Evolutionary conservation across 1,284 basidiomycete species (phyloP), one percentile per base, ranked within the genome.

Genomic region (Athelia psychrophila): DNA sequence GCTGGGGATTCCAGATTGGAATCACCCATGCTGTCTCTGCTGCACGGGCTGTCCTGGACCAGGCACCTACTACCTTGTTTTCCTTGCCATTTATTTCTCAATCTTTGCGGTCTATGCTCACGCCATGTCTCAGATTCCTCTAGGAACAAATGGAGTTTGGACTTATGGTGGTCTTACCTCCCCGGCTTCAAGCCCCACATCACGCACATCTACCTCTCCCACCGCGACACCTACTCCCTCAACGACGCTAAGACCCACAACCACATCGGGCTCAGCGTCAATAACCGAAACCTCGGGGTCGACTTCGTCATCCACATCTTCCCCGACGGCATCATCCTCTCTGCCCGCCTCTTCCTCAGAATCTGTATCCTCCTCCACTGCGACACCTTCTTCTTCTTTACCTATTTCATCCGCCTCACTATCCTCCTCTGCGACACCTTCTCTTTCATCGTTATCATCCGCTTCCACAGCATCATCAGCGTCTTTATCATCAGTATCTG

Each of bases 121-220:
- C 19, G 50, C 19, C 25, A 45, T 55, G 33, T 73, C 59, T 56
- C 56, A 88, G 86, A 87, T 89, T 57, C 87, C 86, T 40, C 70
- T 89, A 30, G 81, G 80, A 46, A 71, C 80, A 15, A 70, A 84
- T 53, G 74, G 75, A 23, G 65, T 66, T 15, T 89, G 82, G 78
- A 79, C 77, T 16, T 89, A 79, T 58, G 86, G 86, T 55, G 86
- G 86, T 36, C 70, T 78, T 19, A 75, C 79, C 20, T 65, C 79
- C 25, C 83, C 84, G 20, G 65, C 73, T 20, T 61, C 64, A 24
- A 66, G 61, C n/a, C 38, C 6, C n/a, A 42, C 38, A 9, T n/a
- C 38, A 6, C 20, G n/a, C 44, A 53, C 63, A 27, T 55, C 60
- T 2, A 56, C 27, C 27, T 30, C 27, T 30, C 27, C 27, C 27